These are phyloP conservation scores for Phytophthora aleatoria DNA, from an alignment of 352 stramenopile genomes.

Conservation along the genomic window DNA sequence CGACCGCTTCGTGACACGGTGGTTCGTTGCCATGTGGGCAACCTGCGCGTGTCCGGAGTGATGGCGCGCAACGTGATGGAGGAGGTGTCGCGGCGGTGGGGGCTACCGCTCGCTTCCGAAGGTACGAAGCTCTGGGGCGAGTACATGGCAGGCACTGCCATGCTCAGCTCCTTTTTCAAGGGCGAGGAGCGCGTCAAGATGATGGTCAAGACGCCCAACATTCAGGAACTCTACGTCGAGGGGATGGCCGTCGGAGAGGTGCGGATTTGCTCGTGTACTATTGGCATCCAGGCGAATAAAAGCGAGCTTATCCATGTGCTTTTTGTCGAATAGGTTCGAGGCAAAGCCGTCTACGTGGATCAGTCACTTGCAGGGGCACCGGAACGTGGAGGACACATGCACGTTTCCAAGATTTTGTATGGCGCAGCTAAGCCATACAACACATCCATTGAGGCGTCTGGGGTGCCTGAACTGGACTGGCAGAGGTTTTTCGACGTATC, in stretches of 20 bases:
- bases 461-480: constrained; percentile 73
- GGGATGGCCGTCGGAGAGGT: constrained; percentile 81
- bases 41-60: constrained; percentile 81
- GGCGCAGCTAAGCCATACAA: constrained; percentile 75
- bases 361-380: constrained; percentile 26
- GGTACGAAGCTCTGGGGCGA: constrained; percentile 78
- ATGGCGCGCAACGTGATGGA: constrained; percentile 62
- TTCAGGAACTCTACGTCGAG: constrained; percentile 82
- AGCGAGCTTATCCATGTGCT: background rate
- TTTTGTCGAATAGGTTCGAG: constrained; percentile 49
- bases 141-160: constrained; percentile 86
- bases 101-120: constrained; percentile 42
- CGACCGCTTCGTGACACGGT: constrained; percentile 68
- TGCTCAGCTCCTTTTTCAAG: constrained; percentile 90
- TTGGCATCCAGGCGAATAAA: background rate
- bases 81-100: constrained; percentile 64
- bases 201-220: constrained; percentile 62
- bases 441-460: constrained; percentile 70
- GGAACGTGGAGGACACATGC: constrained; percentile 55
- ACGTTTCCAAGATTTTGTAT: constrained; percentile 83
- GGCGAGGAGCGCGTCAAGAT: constrained; percentile 85
- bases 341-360: constrained; percentile 57
- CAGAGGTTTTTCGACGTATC: constrained; percentile 86
- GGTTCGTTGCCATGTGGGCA: constrained; percentile 76
- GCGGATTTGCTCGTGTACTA: background rate